These are phyloP conservation scores for Acephala macrosclerotiorum DNA, from an alignment of 2,329 filamentous ascomycete genomes.

Conservation along the genomic window DNA sequence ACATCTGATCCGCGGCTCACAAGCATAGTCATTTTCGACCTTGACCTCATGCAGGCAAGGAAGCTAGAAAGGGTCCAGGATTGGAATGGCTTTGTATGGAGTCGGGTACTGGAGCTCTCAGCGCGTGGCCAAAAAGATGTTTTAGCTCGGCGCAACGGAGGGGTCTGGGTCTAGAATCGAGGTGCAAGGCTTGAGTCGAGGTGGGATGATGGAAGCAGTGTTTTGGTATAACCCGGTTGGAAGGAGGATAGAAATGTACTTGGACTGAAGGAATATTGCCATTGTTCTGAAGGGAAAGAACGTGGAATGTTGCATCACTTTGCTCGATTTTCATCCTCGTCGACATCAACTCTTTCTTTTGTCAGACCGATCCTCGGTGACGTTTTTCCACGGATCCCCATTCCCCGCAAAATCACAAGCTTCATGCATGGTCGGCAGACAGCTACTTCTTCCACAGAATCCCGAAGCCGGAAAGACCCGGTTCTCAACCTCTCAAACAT, in stretches of 20 bases:
- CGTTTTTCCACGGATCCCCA: neutral
- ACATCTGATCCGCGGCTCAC: slow-evolving; percentile 25
- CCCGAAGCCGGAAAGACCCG: slow-evolving; percentile 1
- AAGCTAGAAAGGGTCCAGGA: slow-evolving; percentile 9
- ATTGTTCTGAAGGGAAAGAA: neutral
- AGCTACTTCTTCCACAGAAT: neutral
- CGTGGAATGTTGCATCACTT: neutral
- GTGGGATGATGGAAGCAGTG: neutral
- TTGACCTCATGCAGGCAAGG: slow-evolving; percentile 23
- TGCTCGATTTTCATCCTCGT: neutral
- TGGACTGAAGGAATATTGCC: neutral
- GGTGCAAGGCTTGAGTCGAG: neutral
- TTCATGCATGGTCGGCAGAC: neutral
- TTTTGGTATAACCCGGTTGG: neutral
- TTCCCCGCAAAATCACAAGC: slow-evolving; percentile 13
- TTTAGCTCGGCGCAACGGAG: slow-evolving; percentile 30
- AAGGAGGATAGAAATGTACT: neutral
- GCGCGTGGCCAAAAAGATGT: slow-evolving; percentile 15
- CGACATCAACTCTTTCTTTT: neutral
- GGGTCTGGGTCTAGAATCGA: slow-evolving; percentile 9
- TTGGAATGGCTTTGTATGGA: slow-evolving; percentile 20
- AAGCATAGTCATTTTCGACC: slow-evolving; percentile 12
- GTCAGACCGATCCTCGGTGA: slow-evolving; percentile 6
- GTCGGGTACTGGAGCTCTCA: slow-evolving; percentile 8
- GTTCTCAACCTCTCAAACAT: neutral